Conservation (phyloP, 2,329 filamentous ascomycete genomes). For the Arthrobotrys conoides region DNA sequence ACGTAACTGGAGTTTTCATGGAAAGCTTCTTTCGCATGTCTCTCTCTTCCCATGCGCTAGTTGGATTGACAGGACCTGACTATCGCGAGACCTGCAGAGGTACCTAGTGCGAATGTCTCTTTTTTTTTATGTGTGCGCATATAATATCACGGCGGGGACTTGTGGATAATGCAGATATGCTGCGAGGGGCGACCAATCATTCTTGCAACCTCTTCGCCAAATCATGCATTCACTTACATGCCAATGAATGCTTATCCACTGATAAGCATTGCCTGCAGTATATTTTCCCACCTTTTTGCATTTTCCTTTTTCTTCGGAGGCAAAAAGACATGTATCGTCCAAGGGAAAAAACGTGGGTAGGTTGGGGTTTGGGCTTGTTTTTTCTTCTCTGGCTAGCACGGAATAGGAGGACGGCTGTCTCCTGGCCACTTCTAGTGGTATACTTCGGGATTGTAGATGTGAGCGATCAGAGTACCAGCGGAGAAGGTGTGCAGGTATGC, state of each 20-base stretch:
- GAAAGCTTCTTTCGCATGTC: constrained; percentile 31
- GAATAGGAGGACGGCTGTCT: constrained; percentile 47
- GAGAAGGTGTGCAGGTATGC: constrained; percentile 12
- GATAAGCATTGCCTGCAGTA: constrained; percentile 48
- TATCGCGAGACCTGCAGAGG: constrained; percentile 28
- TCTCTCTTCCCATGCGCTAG: constrained; percentile 27
- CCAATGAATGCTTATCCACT: constrained; percentile 57
- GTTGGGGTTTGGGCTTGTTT: background rate
- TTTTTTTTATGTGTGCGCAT: background rate
- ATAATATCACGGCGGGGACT: background rate
- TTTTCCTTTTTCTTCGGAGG: constrained; percentile 35
- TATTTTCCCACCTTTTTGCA: constrained; percentile 4
- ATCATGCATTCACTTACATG: constrained; percentile 39
- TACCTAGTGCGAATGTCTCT: constrained; percentile 4
- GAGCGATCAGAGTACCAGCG: background rate
- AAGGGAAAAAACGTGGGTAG: constrained; percentile 47
- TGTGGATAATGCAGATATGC: constrained; percentile 10
- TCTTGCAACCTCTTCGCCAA: constrained; percentile 22
- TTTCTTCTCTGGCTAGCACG: constrained; percentile 41
- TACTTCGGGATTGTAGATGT: background rate
- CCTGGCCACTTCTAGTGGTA: constrained; percentile 31
- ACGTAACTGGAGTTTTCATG: constrained; percentile 14
- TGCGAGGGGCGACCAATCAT: constrained; percentile 44
- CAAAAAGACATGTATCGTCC: constrained; percentile 7
- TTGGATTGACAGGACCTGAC: constrained; percentile 27